These are phyloP conservation scores for Peniophora sp. DNA, from an alignment of 1,284 basidiomycete genomes.

Conservation along the genomic window DNA sequence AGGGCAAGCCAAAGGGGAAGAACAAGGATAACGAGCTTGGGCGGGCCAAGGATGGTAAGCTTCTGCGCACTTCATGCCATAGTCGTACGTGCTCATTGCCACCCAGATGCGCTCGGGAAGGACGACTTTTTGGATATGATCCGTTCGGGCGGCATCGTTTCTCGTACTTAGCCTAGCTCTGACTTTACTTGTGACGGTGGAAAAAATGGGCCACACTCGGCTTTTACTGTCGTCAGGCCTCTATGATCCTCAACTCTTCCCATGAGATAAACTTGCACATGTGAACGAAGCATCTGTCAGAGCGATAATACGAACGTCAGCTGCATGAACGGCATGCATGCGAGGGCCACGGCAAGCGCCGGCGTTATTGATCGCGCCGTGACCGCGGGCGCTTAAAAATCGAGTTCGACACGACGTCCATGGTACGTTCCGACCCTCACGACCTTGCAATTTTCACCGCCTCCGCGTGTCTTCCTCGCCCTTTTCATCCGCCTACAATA, in stretches of 20 bases:
- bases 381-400: no score
- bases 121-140: constrained; percentile 76
- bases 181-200: no score
- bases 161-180: constrained; percentile 6
- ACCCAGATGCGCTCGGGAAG: constrained; percentile 46
- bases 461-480: constrained; percentile 21
- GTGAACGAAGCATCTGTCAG: no score
- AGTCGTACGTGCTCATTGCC: not conserved
- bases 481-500: constrained; percentile 12
- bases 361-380: no score
- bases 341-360: no score
- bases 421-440: constrained; percentile 6
- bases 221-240: no score
- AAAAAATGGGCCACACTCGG: no score
- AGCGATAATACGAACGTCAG: no score
- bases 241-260: no score
- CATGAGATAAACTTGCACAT: no score
- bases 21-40: constrained; percentile 46
- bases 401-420: not conserved
- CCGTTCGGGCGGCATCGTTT: constrained; percentile 52
- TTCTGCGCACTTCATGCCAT: not conserved
- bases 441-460: constrained; percentile 20
- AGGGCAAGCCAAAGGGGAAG: constrained; percentile 40
- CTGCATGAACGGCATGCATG: no score
- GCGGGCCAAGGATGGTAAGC: constrained; percentile 49